Base-by-base conservation (phyloP, 176 grass and related monocot genomes). In the Aegilops tauschii region DNA sequence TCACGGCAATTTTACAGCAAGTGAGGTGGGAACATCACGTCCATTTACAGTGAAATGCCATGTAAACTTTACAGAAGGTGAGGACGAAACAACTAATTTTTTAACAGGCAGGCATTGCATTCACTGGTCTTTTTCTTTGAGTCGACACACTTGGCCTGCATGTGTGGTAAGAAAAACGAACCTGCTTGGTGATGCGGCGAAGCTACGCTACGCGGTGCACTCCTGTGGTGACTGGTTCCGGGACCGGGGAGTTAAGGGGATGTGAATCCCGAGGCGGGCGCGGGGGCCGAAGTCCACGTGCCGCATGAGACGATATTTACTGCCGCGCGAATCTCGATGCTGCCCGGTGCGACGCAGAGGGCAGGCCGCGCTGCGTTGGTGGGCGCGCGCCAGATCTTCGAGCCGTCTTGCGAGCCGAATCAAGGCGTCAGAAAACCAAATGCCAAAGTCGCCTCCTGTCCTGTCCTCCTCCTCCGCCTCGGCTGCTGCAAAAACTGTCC, bases 321-420 rank as follows among this genome's bases (percentile, higher is more conserved):
- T 73, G 56, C 73, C 37, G 39, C 70, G 84, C 73, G 79, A 83
- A 90, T 90, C 89, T 87, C 80, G 67, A 90, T 47, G 84, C 30
- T 4, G 2, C 31, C 29, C 65, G 14, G 13, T 35, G 30, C 40
- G 17, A 6, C 18, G 39, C 27, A 11, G 14, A 17, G 16, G 59
- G 17, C 6, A 45, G 42, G 10, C 56, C 18, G 56, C 56, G 56
- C 56, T 21, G 54, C 81, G 76, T 84, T 63, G 81, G 87, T 50
- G 87, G 7, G 30, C 20, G 69, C 1, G 29, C 17, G 54, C 50
- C 39, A 28, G 27, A 67, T 58, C 65, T 66, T 66, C 8, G 13
- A 80, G 35, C 39, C 40, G 13, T 66, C 36, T 65, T 76, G 16
- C 49, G 25, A 9, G 86, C 68, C 61, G 45, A 85, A 84, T 73